These are phyloP conservation scores for Phyllosticta citrichinensis DNA, from an alignment of 2,329 filamentous ascomycete species.

Conservation along the genomic window DNA sequence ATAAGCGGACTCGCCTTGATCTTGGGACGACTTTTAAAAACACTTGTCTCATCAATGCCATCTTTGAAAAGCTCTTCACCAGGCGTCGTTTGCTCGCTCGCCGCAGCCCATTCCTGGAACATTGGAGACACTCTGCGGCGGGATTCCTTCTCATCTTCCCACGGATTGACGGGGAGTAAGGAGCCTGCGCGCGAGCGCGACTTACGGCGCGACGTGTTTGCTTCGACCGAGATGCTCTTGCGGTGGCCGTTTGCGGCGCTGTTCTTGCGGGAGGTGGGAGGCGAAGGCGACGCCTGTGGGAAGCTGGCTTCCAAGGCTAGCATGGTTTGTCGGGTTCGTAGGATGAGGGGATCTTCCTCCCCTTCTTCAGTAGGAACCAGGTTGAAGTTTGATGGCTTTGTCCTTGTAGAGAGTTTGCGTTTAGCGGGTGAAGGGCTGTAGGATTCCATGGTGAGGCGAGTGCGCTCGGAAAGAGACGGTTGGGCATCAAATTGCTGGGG, in stretches of 20 bases:
- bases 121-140: slow-evolving; percentile 29
- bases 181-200: slow-evolving; percentile 10
- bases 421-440: slow-evolving; percentile 14
- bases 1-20: slow-evolving; percentile 63
- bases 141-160: slow-evolving; percentile 32
- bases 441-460: slow-evolving; percentile 35
- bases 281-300: not conserved
- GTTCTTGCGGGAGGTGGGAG: not conserved
- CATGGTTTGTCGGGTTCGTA: slow-evolving; percentile 77
- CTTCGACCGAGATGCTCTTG: not conserved
- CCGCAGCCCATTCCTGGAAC: slow-evolving; percentile 13
- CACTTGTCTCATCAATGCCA: slow-evolving; percentile 45
- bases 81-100: slow-evolving; percentile 3
- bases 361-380: slow-evolving; percentile 21
- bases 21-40: slow-evolving; percentile 77
- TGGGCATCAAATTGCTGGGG: slow-evolving; percentile 17
- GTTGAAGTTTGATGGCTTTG: slow-evolving; percentile 15
- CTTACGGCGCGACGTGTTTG: slow-evolving; percentile 18
- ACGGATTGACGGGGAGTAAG: slow-evolving; percentile 45
- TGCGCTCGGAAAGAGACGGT: slow-evolving; percentile 32
- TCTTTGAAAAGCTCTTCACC: slow-evolving; percentile 13
- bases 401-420: slow-evolving; percentile 15
- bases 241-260: not conserved
- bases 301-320: slow-evolving; percentile 42
- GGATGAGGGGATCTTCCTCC: slow-evolving; percentile 42